Base-by-base conservation (phyloP, 2,329 filamentous ascomycete genomes). In the Didymella glomerata region DNA sequence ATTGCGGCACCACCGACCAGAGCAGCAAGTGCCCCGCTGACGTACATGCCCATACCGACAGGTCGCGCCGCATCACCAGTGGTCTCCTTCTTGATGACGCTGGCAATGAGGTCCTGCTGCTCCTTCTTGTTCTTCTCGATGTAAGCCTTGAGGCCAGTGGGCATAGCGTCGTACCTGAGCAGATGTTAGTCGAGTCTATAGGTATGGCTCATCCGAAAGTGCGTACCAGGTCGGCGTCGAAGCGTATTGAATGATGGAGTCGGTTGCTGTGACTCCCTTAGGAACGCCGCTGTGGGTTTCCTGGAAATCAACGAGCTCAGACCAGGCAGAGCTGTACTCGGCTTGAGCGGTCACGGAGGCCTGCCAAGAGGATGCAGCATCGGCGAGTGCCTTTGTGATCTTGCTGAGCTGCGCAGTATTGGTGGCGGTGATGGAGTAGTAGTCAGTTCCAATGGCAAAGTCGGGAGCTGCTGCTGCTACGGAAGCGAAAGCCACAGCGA, bases 171-270 rank as follows among this genome's bases (percentile, higher is more conserved):
- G 40, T 53, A 62, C 60, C 60, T 62, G 24, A 11, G 18, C 11
- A 8, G 6, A 3, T 11, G 32, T 59, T 18, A 62, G 51, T 34
- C 10, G 3, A 30, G 6, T n/a, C 11, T 5, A 46, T 27, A 3
- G 7, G 14, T 14, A 13, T 36, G 4, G 16, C 3, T 32, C 6
- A 4, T 27, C 6, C 20, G 27, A 44, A n/a, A 40, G 3, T 20
- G 53, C 51, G 18, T 34, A 59, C 60, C 60, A 62, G 16, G 46
- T 56, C 2, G 60, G 55, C 6, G 60, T 62, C 4, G 60, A 56
- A 18, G 48, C 14, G 36, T 47, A 62, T 5, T 25, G 34, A 22
- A 62, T 13, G 7, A 58, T 41, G 5, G 4, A 34, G 32, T 62
- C 48, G 8, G 56, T 59, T 2, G 60, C 60, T 18, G 60, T 62